Conservation (phyloP, 2,329 filamentous ascomycete genomes). For the Fusarium keratoplasticum region DNA sequence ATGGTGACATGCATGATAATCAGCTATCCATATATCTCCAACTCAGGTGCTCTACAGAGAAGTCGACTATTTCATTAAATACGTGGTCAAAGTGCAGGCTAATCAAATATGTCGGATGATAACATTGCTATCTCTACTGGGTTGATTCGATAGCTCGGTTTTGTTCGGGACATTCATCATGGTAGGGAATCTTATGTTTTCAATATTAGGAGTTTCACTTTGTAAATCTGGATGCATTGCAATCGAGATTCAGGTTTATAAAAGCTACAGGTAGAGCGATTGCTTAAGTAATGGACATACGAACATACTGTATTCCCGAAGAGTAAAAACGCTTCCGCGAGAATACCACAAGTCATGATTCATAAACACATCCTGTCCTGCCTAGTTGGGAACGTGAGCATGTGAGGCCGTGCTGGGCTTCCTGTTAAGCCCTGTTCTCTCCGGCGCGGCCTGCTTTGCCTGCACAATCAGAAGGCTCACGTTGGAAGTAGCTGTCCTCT, state of each 20-base stretch:
- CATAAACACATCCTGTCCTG: background rate
- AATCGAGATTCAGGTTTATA: background rate
- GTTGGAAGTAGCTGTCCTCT: background rate
- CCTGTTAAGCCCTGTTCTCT: background rate
- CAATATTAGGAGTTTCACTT: background rate
- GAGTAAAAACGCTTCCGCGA: too few relatives aligned
- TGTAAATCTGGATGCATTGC: background rate
- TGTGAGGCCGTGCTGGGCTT: conserved; percentile 7
- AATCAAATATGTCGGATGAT: too few relatives aligned
- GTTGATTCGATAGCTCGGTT: too few relatives aligned
- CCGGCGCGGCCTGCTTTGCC: background rate
- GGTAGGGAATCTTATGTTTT: background rate
- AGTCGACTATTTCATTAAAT: too few relatives aligned
- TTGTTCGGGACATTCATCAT: too few relatives aligned
- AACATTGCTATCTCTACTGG: too few relatives aligned
- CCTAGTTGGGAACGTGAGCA: background rate
- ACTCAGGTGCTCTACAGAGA: too few relatives aligned
- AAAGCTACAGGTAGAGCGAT: background rate
- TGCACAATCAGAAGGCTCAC: conserved; percentile 18
- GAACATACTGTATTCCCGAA: background rate
- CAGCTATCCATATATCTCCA: too few relatives aligned
- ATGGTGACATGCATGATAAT: too few relatives aligned
- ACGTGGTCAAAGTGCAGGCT: too few relatives aligned
- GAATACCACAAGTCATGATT: background rate
- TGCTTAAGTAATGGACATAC: background rate